Evolutionary conservation across 495 filamentous ascomycete genomes (phyloP), one percentile per base, ranked within the genome.

Genomic region (Penicillium roqueforti): DNA sequence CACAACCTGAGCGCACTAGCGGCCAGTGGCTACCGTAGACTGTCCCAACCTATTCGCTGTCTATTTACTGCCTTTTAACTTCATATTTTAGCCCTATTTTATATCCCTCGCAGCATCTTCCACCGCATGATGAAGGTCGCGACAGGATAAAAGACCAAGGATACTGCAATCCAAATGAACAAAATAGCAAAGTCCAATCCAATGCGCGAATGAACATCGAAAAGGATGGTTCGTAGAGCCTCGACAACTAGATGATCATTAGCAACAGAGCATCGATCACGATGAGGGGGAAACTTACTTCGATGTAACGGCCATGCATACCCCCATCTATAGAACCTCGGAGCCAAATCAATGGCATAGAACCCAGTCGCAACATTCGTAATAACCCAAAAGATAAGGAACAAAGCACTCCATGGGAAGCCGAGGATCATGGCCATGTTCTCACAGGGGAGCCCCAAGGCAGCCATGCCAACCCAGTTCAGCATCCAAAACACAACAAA

Each of bases 341-440:
- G 78, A 7, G 80, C 78, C 19, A 89, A 52, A 29, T 79, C 79
- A 23, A 89, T 60, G 1, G 75, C 60, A 68, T 88, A 87, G 65
- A 90, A 88, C 0, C 75, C 73, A 0, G 83, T 86, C 0, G 77
- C 66, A 3, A 88, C 83, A 62, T 89, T 89, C 3, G 80, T 83
- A 47, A 88, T 86, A 25, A 88, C 83, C 86, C 85, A 89, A 62
- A 88, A 89, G 53, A 90, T 87, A 3, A 90, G 64, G 78, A 86
- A 89, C 14, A 87, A 68, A 1, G 83, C 77, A 9, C 82, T 86
- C 81, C 81, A 89, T 0, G 84, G 85, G 50, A 78, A 71, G 0
- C 86, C 85, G 3, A 87, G 61, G 13, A 87, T 57, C 84, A 88
- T 89, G 0, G 80, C 83, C 60, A 86, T 83, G 57, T 88, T 89